Percentiles rank a stretch among this genome's conserved stretches.
phyloP scores from a whole-genome alignment of 495 filamentous ascomycete species.

The Penicillium robsamsonii region DNA sequence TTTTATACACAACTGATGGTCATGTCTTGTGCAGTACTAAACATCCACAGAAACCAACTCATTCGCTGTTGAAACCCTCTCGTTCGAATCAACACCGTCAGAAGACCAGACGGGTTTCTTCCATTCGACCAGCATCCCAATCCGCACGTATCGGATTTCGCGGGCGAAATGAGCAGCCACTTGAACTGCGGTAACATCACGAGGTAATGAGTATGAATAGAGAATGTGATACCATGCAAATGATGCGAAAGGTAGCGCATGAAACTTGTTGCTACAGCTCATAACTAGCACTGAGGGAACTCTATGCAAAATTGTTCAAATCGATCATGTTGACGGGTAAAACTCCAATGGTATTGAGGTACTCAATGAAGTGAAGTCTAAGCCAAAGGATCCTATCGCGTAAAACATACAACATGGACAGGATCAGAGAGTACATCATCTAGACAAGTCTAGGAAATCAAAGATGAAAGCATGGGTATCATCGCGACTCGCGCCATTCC shows the following conservation, averaged over 20 bases:
- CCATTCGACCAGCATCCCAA: constrained; percentile 51
- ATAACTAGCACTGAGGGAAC: background rate
- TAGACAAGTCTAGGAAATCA: constrained; percentile 6
- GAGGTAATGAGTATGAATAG: constrained; percentile 11
- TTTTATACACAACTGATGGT: background rate
- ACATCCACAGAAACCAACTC: constrained; percentile 27
- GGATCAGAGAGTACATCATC: constrained; percentile 4
- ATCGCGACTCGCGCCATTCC: constrained; percentile 8
- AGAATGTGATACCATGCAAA: constrained; percentile 7
- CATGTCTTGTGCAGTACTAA: background rate
- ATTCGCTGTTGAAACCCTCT: constrained; percentile 44
- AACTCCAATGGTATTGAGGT: background rate
- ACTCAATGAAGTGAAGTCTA: background rate
- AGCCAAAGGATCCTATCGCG: background rate
- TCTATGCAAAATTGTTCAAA: background rate
- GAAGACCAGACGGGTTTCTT: constrained; percentile 58
- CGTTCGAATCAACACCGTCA: constrained; percentile 41
- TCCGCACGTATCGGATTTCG: constrained; percentile 43
- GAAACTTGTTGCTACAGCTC: background rate
- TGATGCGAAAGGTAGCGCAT: constrained; percentile 1
- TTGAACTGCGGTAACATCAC: constrained; percentile 1
- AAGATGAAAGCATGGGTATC: constrained; percentile 14
- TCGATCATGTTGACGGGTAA: background rate
- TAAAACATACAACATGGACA: background rate
- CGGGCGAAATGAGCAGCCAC: constrained; percentile 4